phyloP scores from a whole-genome alignment of 345 rosid species.

The Viola odorata region DNA sequence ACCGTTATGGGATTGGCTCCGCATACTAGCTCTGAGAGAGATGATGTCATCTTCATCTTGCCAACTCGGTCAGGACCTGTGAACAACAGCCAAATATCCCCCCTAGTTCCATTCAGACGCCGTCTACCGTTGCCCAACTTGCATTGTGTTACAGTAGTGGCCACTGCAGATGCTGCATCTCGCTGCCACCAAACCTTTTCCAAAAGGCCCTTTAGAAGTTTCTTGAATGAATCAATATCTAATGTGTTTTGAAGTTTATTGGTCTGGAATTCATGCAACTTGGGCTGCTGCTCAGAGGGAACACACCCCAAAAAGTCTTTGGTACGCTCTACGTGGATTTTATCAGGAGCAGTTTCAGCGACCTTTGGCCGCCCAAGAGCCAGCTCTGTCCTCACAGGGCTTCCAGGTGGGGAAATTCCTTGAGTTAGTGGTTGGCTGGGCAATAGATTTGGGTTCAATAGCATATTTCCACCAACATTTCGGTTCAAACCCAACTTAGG shows the following conservation, averaged over 20 bases:
- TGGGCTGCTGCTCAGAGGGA: slow-evolving; percentile 48
- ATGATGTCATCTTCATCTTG: slow-evolving; percentile 82
- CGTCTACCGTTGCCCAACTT: slow-evolving; percentile 62
- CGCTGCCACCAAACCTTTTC: slow-evolving; percentile 93
- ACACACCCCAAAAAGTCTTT: slow-evolving; percentile 68
- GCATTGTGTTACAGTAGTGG: slow-evolving; percentile 63
- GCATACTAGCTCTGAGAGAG: slow-evolving; percentile 55
- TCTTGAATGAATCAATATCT: slow-evolving; percentile 69
- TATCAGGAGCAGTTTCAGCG: slow-evolving; percentile 26
- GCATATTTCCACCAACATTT: slow-evolving; percentile 33
- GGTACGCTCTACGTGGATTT: slow-evolving; percentile 27
- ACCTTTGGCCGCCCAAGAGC: slow-evolving; percentile 63
- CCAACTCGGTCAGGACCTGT: slow-evolving; percentile 83
- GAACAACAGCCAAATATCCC: slow-evolving; percentile 79
- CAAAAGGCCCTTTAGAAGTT: slow-evolving; percentile 64
- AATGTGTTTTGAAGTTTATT: slow-evolving; percentile 34
- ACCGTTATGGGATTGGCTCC: slow-evolving; percentile 52
- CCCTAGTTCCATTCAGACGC: slow-evolving; percentile 49
- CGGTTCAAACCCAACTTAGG: slow-evolving; percentile 53
- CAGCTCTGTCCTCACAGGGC: slow-evolving; percentile 86
- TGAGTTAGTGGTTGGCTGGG: slow-evolving; percentile 26
- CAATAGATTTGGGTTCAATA: slow-evolving; percentile 27
- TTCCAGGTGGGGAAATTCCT: slow-evolving; percentile 40
- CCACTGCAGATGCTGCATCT: slow-evolving; percentile 83
- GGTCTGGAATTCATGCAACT: slow-evolving; percentile 34